A percentile compares a stretch with the other conserved stretches of the same genome.
phyloP scores from a whole-genome alignment of 768 basidiomycete genomes.

The Podaxis rugospora region DNA sequence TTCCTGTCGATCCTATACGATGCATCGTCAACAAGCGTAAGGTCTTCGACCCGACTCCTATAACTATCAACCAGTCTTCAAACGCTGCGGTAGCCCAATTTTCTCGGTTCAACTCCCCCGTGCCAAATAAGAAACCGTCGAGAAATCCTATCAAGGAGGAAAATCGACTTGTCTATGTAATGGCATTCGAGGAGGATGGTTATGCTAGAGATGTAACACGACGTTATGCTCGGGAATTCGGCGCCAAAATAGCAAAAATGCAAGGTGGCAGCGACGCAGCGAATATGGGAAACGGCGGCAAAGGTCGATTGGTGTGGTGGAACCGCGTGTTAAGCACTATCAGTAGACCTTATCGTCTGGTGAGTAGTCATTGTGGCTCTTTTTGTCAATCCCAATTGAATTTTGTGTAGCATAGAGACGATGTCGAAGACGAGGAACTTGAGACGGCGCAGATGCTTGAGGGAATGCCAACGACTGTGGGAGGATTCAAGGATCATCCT shows the following conservation, averaged over 20 bases:
- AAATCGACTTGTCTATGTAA: constrained; percentile 89
- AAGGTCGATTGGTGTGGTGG: constrained; percentile 85
- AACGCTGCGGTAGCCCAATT: constrained; percentile 4
- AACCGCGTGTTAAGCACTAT: constrained; percentile 57
- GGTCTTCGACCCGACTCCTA: constrained; percentile 67
- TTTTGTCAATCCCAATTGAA: constrained; percentile 12
- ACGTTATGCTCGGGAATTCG: constrained; percentile 80
- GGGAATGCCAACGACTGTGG: constrained; percentile 88
- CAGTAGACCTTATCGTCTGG: constrained; percentile 77
- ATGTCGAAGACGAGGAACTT: constrained; percentile 89
- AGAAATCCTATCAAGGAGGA: constrained; percentile 32
- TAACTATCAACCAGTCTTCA: constrained; percentile 15
- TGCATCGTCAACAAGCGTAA: constrained; percentile 76
- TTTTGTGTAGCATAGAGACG: constrained; percentile 74
- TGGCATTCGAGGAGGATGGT: constrained; percentile 93
- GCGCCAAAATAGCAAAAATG: constrained; percentile 75
- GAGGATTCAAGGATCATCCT: constrained; percentile 95
- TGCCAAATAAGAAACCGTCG: constrained; percentile 9
- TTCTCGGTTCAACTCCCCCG: constrained; percentile 9
- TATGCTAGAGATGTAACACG: constrained; percentile 89
- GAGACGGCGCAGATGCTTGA: constrained; percentile 72
- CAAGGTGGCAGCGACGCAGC: constrained; percentile 51
- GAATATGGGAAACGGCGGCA: constrained; percentile 41
- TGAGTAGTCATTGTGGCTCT: constrained; percentile 31
- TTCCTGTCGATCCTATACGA: constrained; percentile 88